phyloP scores from a whole-genome alignment of 2,329 filamentous ascomycete species.

The Aspergillus phoenicis region DNA sequence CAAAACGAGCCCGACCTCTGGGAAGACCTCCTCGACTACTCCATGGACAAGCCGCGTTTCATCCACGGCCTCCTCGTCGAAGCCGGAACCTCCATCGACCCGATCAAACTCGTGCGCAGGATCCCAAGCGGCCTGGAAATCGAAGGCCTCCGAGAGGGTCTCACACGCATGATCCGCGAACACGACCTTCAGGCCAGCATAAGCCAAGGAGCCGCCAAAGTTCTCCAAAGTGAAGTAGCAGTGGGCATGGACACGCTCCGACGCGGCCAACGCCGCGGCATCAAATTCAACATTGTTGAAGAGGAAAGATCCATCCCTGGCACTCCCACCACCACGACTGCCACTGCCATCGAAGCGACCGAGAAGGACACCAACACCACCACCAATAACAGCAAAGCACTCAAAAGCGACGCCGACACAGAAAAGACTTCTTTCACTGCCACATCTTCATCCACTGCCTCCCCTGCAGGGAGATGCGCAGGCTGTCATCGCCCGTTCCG shows the following conservation, averaged over 20 bases:
- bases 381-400: neutral
- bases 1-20: constrained; percentile 91
- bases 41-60: constrained; percentile 96
- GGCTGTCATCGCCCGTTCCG: constrained; percentile 43
- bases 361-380: constrained; percentile 14
- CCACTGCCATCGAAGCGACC: neutral
- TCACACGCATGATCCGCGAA: constrained; percentile 89
- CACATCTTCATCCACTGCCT: constrained; percentile 2
- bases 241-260: constrained; percentile 79
- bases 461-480: constrained; percentile 38
- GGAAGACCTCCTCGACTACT: constrained; percentile 92
- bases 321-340: neutral
- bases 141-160: constrained; percentile 81
- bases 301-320: constrained; percentile 16
- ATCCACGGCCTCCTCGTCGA: constrained; percentile 90
- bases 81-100: constrained; percentile 90
- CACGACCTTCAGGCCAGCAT: constrained; percentile 95
- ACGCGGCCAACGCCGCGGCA: constrained; percentile 76
- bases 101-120: constrained; percentile 82
- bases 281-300: constrained; percentile 78
- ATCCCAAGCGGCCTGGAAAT: constrained; percentile 95
- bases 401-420: constrained; percentile 17
- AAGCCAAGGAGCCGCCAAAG: constrained; percentile 82
- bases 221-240: constrained; percentile 84
- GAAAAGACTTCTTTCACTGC: constrained; percentile 20